Evolutionary conservation across 2,329 filamentous ascomycete genomes (phyloP), one percentile per base, ranked within the genome.

Genomic region (Trichoderma atroviride): DNA sequence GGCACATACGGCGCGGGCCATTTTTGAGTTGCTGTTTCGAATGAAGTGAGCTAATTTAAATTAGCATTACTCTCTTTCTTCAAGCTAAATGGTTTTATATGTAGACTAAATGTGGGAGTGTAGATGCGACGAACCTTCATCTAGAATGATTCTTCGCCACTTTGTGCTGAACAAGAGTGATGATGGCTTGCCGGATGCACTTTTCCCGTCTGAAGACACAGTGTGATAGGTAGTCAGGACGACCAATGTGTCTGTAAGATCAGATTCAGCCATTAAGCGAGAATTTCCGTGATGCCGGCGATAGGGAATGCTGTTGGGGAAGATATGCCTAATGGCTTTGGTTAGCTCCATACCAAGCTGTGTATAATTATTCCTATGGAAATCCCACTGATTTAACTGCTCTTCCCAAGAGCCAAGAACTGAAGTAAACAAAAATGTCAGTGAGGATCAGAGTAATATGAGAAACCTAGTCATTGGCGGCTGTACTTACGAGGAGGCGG

Each of bases 1-100:
- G 3, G 75, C 74, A 58, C 77, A 82, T 0, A 81, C 72, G 3
- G 81, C 81, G 70, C 73, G 75, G 3, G 80, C 75, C 72, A 79
- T 82, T n/a, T 70, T 60, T 0, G 79, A 78, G 5, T 74, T 72
- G 2, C 72, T 70, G 52, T 81, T 81, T 5, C 81, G 77, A 43
- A 84, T 81, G 5, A 78, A 72, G 66, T 84, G 83, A 4, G 81
- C 83, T 83, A 22, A 22, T 22, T 1, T 47, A n/a, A 1, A 11
- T n/a, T 47, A 40, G 14, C 16, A 19, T 40, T 19, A 0, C 14
- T 40, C 37, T 22, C 19, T 67, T 0, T 33, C 1, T 43, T 2
- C 19, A 53, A 55, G 14, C 16, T n/a, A 13, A 33, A 11, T 33
- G 4, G 13, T 47, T 1, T 37, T 9, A 27, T 27, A 27, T 4